Percentiles rank a stretch among this genome's conserved stretches.
Conservation (phyloP, 2,329 filamentous ascomycete species). For the Beauveria sp. region DNA sequence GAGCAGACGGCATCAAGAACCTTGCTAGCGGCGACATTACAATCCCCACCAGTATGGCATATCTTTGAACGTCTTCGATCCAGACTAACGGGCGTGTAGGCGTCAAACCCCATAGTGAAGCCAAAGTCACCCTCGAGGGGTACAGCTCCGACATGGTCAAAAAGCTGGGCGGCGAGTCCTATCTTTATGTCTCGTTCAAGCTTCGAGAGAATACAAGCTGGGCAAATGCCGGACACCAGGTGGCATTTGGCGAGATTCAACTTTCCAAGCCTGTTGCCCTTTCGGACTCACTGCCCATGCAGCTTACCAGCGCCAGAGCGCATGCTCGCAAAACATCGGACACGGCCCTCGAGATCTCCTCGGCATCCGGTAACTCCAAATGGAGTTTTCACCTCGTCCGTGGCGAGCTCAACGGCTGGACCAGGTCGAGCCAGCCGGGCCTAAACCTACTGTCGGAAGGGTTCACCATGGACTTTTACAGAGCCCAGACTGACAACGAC, state of each 20-base stretch:
- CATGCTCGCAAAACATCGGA: conserved; percentile 16
- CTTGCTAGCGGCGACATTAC: conserved; percentile 26
- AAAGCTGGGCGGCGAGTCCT: conserved; percentile 29
- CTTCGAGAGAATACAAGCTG: conserved; percentile 38
- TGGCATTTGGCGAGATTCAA: conserved; percentile 42
- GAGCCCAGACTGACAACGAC: conserved; percentile 61
- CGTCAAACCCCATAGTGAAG: conserved; percentile 31
- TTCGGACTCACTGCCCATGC: conserved; percentile 14
- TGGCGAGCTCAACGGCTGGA: conserved; percentile 36
- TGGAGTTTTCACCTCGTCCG: conserved; percentile 38
- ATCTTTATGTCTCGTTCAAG: conserved; percentile 41
- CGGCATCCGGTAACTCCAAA: conserved; percentile 25
- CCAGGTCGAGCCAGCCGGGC: conserved; percentile 20
- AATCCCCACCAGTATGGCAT: conserved; percentile 32
- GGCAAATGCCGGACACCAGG: conserved; percentile 41
- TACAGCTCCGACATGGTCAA: conserved; percentile 20
- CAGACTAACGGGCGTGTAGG: conserved; percentile 23
- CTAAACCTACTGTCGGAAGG: conserved; percentile 37
- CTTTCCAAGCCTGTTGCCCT: conserved; percentile 28
- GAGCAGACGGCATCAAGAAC: conserved; percentile 28
- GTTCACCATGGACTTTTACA: conserved; percentile 49
- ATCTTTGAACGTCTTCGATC: neutral
- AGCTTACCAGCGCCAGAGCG: conserved; percentile 16
- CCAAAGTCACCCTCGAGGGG: conserved; percentile 23
- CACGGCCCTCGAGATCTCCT: conserved; percentile 25